A percentile compares a stretch with the other conserved stretches of the same genome.
These are phyloP conservation scores for Lindgomyces ingoldianus DNA, from an alignment of 495 filamentous ascomycete species.

Conservation along the genomic window DNA sequence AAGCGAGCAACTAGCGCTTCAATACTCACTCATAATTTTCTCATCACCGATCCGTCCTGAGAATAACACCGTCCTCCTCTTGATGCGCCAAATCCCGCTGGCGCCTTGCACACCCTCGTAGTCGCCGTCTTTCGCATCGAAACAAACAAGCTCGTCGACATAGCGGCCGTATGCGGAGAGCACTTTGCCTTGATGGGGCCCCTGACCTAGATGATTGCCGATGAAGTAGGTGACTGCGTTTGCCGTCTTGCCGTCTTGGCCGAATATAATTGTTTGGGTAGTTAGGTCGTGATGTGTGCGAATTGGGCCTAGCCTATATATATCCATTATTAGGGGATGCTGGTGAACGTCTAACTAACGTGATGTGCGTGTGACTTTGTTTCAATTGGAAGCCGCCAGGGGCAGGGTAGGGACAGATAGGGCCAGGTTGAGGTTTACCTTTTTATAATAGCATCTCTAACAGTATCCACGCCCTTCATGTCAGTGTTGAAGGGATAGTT, in stretches of 20 bases:
- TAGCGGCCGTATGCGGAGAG: constrained; percentile 40
- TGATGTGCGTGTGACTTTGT: no score
- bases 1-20: neutral
- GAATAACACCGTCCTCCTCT: constrained; percentile 33
- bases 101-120: constrained; percentile 30
- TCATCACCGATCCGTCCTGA: constrained; percentile 38
- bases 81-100: constrained; percentile 39
- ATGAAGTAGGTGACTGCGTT: constrained; percentile 39
- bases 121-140: constrained; percentile 21
- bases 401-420: no score
- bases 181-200: constrained; percentile 38
- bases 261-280: constrained; percentile 37
- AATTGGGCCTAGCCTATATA: constrained; percentile 36
- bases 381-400: no score
- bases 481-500: constrained; percentile 39
- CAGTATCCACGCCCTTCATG: constrained; percentile 33
- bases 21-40: constrained; percentile 38
- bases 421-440: no score
- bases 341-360: no score
- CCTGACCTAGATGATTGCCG: constrained; percentile 40
- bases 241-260: constrained; percentile 30
- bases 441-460: constrained; percentile 32
- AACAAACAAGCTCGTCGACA: constrained; percentile 30
- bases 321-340: no score
- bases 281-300: constrained; percentile 40